phyloP scores from a whole-genome alignment of 345 rosid genomes.

The Trapa incisa region DNA sequence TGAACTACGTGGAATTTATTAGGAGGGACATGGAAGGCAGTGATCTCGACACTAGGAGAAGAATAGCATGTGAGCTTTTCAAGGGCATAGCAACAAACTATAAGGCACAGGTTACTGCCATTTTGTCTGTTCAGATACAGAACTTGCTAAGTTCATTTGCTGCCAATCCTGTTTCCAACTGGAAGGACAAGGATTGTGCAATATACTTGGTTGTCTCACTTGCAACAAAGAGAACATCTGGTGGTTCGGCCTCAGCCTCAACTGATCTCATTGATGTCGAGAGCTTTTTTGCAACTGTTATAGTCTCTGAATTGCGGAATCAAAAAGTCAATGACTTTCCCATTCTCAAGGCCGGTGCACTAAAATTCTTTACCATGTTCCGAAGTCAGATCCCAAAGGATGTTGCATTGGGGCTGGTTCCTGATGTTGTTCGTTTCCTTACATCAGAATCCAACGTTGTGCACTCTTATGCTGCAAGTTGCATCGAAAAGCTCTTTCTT shows the following conservation, averaged over 20 bases:
- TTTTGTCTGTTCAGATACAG: constrained; percentile 68
- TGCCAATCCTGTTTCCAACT: constrained; percentile 16
- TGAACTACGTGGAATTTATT: constrained; percentile 89
- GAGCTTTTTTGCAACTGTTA: constrained; percentile 59
- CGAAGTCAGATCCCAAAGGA: constrained; percentile 61
- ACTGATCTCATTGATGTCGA: constrained; percentile 84
- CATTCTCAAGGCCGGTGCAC: constrained; percentile 83
- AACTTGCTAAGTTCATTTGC: constrained; percentile 49
- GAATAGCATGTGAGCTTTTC: constrained; percentile 56
- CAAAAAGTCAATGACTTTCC: constrained; percentile 67
- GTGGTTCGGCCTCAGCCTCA: constrained; percentile 60
- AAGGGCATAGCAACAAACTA: constrained; percentile 89
- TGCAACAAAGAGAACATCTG: constrained; percentile 74
- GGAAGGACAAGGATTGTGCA: constrained; percentile 76
- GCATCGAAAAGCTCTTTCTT: constrained; percentile 83
- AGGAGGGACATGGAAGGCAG: constrained; percentile 99
- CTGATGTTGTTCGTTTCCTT: constrained; percentile 64
- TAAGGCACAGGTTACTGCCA: constrained; percentile 50
- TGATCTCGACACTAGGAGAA: constrained; percentile 92
- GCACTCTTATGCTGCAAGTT: constrained; percentile 95
- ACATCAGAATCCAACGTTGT: constrained; percentile 77
- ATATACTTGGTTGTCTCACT: constrained; percentile 50
- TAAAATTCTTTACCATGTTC: constrained; percentile 15
- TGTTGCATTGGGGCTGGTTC: constrained; percentile 53
- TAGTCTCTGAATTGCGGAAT: constrained; percentile 76